Conservation (phyloP, 2,329 filamentous ascomycete genomes). For the Beauveria australis region DNA sequence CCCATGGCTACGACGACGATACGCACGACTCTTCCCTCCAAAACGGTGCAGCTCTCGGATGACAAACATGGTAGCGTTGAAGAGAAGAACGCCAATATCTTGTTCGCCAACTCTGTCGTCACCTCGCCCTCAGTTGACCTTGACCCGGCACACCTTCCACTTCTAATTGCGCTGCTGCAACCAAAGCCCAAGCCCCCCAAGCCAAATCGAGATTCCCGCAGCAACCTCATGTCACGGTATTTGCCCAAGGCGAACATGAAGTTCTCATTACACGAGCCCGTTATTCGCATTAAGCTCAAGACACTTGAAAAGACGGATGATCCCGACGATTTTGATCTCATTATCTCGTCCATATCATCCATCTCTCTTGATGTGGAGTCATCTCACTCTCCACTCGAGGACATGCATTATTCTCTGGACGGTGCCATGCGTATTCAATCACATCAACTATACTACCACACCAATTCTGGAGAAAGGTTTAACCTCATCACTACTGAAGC, state of each 20-base stretch:
- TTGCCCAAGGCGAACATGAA: constrained; percentile 92
- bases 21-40: constrained; percentile 88
- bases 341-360: constrained; percentile 92
- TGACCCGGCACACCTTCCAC: constrained; percentile 81
- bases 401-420: constrained; percentile 77
- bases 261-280: constrained; percentile 92
- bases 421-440: constrained; percentile 77
- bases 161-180: constrained; percentile 70
- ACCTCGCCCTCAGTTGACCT: constrained; percentile 93
- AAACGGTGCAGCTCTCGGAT: constrained; percentile 74
- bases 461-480: constrained; percentile 70
- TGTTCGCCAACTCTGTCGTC: constrained; percentile 92
- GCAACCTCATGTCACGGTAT: constrained; percentile 77
- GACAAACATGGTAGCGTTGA: constrained; percentile 58
- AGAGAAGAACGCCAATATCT: constrained; percentile 88
- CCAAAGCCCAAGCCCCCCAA: constrained; percentile 33
- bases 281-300: constrained; percentile 80
- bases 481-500: constrained; percentile 83
- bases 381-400: constrained; percentile 79
- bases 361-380: constrained; percentile 90
- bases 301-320: constrained; percentile 58
- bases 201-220: constrained; percentile 38
- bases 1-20: constrained; percentile 96
- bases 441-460: constrained; percentile 92
- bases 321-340: constrained; percentile 81